Evolutionary conservation across 331 rosid species (phyloP), one percentile per base, ranked within the genome.

Genomic region (Arachis monticola): DNA sequence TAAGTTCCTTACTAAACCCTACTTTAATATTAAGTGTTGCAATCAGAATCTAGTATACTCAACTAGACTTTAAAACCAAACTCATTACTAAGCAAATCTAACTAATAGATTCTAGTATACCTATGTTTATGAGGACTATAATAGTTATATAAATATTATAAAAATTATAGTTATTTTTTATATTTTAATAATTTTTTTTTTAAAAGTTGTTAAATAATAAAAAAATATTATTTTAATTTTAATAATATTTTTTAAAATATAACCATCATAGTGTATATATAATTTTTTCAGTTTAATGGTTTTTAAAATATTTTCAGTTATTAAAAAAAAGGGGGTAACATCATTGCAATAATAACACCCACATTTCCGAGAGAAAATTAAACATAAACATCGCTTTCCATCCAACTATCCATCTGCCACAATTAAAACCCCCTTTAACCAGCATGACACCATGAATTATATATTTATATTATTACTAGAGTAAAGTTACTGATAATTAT

Each of bases 311-410:
- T 27, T 27, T 27, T 27, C 30, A 27, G 30, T 27, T 27, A 27
- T 27, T 27, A 27, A 27, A 27, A 27, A 27, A 27, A 27, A 27
- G 1, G 27, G 22, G 30, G 30, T 27, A 27, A 62, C 74, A 38
- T 50, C 32, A 38, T 50, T 17, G 62, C 73, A 77, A 55, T 76
- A 47, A 76, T 76, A 72, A 57, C 80, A 42, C 69, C 74, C 56
- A 31, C 83, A 44, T 77, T 84, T 84, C 75, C 76, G 2, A 72
- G 77, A 40, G 12, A 67, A 70, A 66, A 10, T 38, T 38, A 38
- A 38, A 38, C 41, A 38, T 38, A 38, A 72, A 55, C 45, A 73
- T 83, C 87, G 3, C 69, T 83, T 60, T 83, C 78, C 56, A 60
- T 50, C 78, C 72, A 53, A 64, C 85, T 44, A 47, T 5, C 74